Conservation (phyloP, 306 rosid genomes). For the Hylodesmum podocarpum region DNA sequence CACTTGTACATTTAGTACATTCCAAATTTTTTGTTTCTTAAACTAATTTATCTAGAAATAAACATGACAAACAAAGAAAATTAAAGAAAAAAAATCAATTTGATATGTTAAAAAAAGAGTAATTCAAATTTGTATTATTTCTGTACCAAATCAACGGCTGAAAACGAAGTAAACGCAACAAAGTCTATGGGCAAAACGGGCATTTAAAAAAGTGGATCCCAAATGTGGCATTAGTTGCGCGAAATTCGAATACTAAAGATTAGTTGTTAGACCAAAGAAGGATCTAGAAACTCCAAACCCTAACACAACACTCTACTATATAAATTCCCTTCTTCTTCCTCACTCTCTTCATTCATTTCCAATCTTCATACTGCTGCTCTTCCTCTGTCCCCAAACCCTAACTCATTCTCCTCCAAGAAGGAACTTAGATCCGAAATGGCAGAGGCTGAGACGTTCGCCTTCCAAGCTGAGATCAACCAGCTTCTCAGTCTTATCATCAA, state of each 20-base stretch:
- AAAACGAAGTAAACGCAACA: too few relatives aligned
- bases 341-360: not conserved
- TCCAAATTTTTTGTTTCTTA: too few relatives aligned
- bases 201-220: not conserved
- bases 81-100: too few relatives aligned
- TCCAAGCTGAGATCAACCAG: conserved; percentile 97
- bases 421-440: conserved; percentile 33
- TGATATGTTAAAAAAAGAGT: too few relatives aligned
- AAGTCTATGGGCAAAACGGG: not conserved
- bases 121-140: not conserved
- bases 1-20: too few relatives aligned
- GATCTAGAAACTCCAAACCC: conserved; percentile 35
- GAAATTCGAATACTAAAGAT: not conserved
- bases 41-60: too few relatives aligned
- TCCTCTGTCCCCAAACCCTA: not conserved
- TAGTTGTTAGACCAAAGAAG: conserved; percentile 2
- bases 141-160: not conserved
- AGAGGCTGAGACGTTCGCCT: conserved; percentile 77
- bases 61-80: too few relatives aligned
- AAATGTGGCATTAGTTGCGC: not conserved
- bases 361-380: not conserved
- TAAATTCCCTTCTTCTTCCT: not conserved
- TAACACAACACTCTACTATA: conserved; percentile 7
- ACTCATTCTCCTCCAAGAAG: not conserved
- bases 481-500: conserved; percentile 85